phyloP scores from a whole-genome alignment of 805 yeast species.

The Monosporozyma yasuniensis region DNA sequence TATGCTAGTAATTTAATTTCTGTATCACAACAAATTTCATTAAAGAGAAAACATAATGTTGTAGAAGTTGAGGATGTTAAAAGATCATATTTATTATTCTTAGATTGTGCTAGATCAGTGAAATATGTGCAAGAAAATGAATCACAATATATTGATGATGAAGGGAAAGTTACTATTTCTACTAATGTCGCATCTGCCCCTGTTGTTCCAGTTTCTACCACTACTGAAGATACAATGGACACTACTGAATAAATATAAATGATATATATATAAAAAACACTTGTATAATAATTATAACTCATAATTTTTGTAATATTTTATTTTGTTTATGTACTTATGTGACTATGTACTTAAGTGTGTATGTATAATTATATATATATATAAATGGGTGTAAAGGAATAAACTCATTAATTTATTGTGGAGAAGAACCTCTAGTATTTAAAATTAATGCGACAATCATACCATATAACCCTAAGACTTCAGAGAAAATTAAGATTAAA shows the following conservation, averaged over 20 bases:
- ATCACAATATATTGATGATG: slow-evolving; percentile 65
- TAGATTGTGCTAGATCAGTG: slow-evolving; percentile 85
- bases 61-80: slow-evolving; percentile 80
- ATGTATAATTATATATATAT: slow-evolving; percentile 1
- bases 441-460: slow-evolving; percentile 90
- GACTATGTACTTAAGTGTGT: too few relatives aligned
- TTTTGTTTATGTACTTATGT: background rate
- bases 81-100: slow-evolving; percentile 75
- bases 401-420: background rate
- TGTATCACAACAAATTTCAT: slow-evolving; percentile 79
- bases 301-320: background rate
- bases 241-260: slow-evolving; percentile 23
- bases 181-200: background rate
- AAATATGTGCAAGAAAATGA: slow-evolving; percentile 67
- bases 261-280: background rate
- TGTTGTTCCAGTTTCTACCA: background rate
- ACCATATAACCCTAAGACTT: slow-evolving; percentile 84
- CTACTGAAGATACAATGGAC: slow-evolving; percentile 26
- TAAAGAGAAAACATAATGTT: slow-evolving; percentile 56
- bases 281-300: background rate
- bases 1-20: slow-evolving; percentile 87
- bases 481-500: slow-evolving; percentile 81
- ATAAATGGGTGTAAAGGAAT: background rate
- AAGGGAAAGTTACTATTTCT: slow-evolving; percentile 60
- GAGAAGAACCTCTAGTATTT: slow-evolving; percentile 72